phyloP scores from a whole-genome alignment of 192 early-diverging fungal species.

The Coemansia sp. region DNA sequence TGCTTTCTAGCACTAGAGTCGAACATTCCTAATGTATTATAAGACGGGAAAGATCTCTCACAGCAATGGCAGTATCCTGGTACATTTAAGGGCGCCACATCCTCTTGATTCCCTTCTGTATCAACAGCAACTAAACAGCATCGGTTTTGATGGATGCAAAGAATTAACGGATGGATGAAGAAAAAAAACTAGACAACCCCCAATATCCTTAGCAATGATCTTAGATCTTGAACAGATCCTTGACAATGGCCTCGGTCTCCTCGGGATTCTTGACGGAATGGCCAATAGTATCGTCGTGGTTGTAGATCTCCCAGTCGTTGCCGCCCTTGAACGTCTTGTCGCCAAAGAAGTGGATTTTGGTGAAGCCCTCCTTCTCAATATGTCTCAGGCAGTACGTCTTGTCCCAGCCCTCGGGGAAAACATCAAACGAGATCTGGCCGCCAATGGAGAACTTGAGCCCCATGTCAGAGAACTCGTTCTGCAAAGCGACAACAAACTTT shows the following conservation, averaged over 20 bases:
- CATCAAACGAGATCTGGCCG: slow-evolving; percentile 99
- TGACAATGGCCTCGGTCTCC: slow-evolving; percentile 81
- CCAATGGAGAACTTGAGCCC: slow-evolving; percentile 93
- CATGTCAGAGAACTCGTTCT: slow-evolving; percentile 81
- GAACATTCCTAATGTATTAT: neutral
- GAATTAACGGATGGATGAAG: neutral
- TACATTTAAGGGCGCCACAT: too few species aligned
- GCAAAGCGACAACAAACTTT: slow-evolving; percentile 81
- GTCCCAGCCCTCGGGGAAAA: slow-evolving; percentile 99
- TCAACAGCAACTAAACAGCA: neutral
- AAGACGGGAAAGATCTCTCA: neutral
- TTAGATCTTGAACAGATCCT: slow-evolving; percentile 68
- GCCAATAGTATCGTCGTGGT: slow-evolving; percentile 73
- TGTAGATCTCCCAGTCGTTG: slow-evolving; percentile 98
- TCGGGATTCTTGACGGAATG: slow-evolving; percentile 83
- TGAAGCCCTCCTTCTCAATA: slow-evolving; percentile 82
- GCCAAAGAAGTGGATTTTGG: slow-evolving; percentile 95
- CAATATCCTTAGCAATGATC: neutral
- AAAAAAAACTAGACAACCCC: neutral
- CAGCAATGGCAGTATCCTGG: neutral
- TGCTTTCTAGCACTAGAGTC: neutral
- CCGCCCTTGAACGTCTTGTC: slow-evolving; percentile 97
- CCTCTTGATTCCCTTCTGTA: neutral
- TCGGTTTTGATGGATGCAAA: neutral
- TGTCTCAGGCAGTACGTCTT: slow-evolving; percentile 98